These are phyloP conservation scores for Trichoderma sp. DNA, from an alignment of 2,329 filamentous ascomycete genomes.

Conservation along the genomic window DNA sequence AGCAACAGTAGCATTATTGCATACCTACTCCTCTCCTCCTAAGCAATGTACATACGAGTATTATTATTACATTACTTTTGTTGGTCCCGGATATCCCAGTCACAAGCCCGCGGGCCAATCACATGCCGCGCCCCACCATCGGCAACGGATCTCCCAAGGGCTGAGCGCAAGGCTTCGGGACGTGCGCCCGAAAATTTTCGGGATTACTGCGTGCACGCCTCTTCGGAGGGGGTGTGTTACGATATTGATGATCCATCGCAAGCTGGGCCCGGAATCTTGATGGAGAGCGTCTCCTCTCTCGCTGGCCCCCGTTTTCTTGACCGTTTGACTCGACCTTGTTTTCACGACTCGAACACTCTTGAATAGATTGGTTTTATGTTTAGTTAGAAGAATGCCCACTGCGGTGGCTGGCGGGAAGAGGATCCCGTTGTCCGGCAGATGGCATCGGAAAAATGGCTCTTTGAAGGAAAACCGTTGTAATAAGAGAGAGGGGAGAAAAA, in stretches of 20 bases:
- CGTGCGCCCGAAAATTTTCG: conserved; percentile 15
- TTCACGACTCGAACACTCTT: neutral
- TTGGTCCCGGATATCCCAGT: neutral
- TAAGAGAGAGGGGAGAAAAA: neutral
- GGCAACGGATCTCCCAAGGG: conserved; percentile 17
- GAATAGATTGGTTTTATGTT: neutral
- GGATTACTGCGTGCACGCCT: neutral
- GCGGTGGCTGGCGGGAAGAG: neutral
- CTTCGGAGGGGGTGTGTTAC: neutral
- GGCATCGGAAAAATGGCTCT: neutral
- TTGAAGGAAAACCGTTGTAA: neutral
- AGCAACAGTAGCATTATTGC: neutral
- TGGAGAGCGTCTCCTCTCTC: neutral
- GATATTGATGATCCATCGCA: neutral
- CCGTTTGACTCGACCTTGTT: neutral
- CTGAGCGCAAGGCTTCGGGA: conserved; percentile 18
- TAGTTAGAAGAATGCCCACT: neutral
- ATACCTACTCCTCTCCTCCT: neutral
- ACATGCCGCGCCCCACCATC: neutral
- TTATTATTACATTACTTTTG: neutral
- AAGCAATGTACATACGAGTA: neutral
- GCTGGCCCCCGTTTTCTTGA: neutral
- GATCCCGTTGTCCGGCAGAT: neutral
- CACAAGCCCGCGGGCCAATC: neutral
- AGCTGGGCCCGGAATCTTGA: neutral